Evolutionary conservation across 495 filamentous ascomycete species (phyloP), one percentile per base, ranked within the genome.

Genomic region (Chlorociboria aeruginascens): DNA sequence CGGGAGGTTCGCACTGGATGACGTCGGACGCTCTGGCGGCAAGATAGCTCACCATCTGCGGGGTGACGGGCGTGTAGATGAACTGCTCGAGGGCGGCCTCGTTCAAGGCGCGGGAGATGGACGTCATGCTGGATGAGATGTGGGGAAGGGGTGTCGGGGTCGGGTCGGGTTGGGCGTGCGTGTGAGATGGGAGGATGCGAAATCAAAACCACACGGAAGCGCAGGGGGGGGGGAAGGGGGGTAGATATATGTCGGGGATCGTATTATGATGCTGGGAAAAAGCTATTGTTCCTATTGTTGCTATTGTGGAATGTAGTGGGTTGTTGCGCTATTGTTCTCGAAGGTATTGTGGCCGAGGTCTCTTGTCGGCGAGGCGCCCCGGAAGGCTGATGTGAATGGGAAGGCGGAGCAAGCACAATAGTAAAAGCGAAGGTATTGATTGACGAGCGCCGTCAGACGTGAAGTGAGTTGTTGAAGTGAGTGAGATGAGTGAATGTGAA

Each of bases 1-100:
- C n/a, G n/a, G n/a, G n/a, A 9, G 72, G 67, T 54, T 97, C 92
- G 74, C 92, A 97, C 45, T 86, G 81, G 62, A 98, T 98, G 61
- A 98, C 92, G 57, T 78, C 75, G 40, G 74, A 72, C 25, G 92
- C 90, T 58, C 89, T 89, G 39, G 74, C 63, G 37, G 92, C 86
- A 50, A 98, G 73, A 65, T 94, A 84, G 29, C 69, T 61, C 53
- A 98, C 80, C 93, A 97, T 97, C 34, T 83, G 78, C 46, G 73
- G 69, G 54, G 79, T 81, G 46, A 97, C 90, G 9, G 83, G 83
- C 54, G 76, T 71, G 55, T 83, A 82, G 62, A 97, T 76, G 63
- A 98, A 97, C 52, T 88, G 75, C 38, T 95, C 86, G 53, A 98
- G 79, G 31, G 92, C 92, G 47, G 78, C 78, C 61, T 85, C 78